Evolutionary conservation across 371 early-diverging fungal genomes (phyloP).

Genomic region (Mucor saturninus): DNA sequence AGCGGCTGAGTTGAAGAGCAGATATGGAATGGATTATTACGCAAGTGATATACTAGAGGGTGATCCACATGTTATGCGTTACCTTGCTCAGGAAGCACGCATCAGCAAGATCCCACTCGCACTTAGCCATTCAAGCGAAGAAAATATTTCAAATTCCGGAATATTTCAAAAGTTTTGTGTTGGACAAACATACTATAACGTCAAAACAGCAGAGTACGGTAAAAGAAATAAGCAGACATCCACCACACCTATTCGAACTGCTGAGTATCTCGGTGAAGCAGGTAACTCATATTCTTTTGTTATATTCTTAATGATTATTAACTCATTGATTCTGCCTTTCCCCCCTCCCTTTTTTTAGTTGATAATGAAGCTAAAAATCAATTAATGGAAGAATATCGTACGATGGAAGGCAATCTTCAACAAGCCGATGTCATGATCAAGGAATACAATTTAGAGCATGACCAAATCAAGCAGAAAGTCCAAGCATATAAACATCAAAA

Average conservation of each 20-base stretch:
- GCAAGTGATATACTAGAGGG: slow-evolving; percentile 78
- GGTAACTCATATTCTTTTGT: slow-evolving; percentile 32
- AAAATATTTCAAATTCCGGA: slow-evolving; percentile 36
- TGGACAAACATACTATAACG: slow-evolving; percentile 52
- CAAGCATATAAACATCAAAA: slow-evolving; percentile 41
- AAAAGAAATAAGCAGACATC: slow-evolving; percentile 42
- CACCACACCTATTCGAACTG: slow-evolving; percentile 33
- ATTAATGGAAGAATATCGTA: slow-evolving; percentile 18
- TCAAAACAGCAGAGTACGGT: slow-evolving; percentile 60
- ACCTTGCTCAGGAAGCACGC: slow-evolving; percentile 62
- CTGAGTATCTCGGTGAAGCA: slow-evolving; percentile 51
- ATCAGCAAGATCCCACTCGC: slow-evolving; percentile 71
- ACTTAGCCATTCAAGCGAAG: slow-evolving; percentile 42
- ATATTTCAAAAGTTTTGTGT: slow-evolving; percentile 53
- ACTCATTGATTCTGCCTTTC: too few species aligned
- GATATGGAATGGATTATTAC: slow-evolving; percentile 76
- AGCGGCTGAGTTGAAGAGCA: slow-evolving; percentile 31
- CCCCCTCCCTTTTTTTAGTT: slow-evolving; percentile 20
- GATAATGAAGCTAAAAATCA: slow-evolving; percentile 32
- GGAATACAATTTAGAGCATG: slow-evolving; percentile 27
- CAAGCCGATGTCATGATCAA: slow-evolving; percentile 47
- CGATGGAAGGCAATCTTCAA: slow-evolving; percentile 9
- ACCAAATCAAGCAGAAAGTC: slow-evolving; percentile 28
- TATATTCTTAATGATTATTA: neutral
- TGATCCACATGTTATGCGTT: slow-evolving; percentile 66